Evolutionary conservation across 495 filamentous ascomycete species (phyloP).

Genomic region (Astrocystis sublimbata): DNA sequence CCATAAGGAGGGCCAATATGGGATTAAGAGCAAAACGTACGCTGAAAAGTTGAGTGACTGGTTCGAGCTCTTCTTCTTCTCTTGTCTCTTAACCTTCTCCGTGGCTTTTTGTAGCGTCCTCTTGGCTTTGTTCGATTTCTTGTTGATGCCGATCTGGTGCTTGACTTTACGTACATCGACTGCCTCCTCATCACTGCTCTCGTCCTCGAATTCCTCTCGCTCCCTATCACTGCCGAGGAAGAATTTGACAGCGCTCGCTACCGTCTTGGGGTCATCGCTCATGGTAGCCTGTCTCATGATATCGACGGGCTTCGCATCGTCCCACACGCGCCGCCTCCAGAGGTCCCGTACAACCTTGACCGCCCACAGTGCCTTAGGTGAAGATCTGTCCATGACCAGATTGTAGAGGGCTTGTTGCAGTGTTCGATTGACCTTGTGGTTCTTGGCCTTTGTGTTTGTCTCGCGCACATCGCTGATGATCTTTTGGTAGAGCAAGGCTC

Average conservation of each 20-base stretch:
- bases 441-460: conserved; percentile 79
- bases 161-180: conserved; percentile 79
- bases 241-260: conserved; percentile 82
- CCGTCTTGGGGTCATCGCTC: conserved; percentile 84
- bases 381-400: conserved; percentile 80
- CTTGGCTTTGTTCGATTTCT: conserved; percentile 87
- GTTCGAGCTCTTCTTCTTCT: conserved; percentile 82
- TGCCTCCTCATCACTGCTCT: conserved; percentile 77
- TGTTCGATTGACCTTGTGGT: conserved; percentile 88
- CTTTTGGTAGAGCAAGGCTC: conserved; percentile 82
- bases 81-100: conserved; percentile 71
- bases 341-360: conserved; percentile 85
- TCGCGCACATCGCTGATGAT: conserved; percentile 86
- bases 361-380: conserved; percentile 88
- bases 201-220: conserved; percentile 86
- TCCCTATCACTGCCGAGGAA: conserved; percentile 87
- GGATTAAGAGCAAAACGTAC: conserved; percentile 22
- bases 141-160: conserved; percentile 87
- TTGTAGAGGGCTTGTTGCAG: conserved; percentile 93
- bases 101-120: conserved; percentile 77
- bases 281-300: conserved; percentile 90
- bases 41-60: conserved; percentile 95
- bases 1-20: conserved; percentile 26
- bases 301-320: conserved; percentile 82
- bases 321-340: conserved; percentile 89